A percentile compares a stretch with the other conserved stretches of the same genome.
phyloP scores from a whole-genome alignment of 768 basidiomycete genomes.

The Clitopilus hobsonii region DNA sequence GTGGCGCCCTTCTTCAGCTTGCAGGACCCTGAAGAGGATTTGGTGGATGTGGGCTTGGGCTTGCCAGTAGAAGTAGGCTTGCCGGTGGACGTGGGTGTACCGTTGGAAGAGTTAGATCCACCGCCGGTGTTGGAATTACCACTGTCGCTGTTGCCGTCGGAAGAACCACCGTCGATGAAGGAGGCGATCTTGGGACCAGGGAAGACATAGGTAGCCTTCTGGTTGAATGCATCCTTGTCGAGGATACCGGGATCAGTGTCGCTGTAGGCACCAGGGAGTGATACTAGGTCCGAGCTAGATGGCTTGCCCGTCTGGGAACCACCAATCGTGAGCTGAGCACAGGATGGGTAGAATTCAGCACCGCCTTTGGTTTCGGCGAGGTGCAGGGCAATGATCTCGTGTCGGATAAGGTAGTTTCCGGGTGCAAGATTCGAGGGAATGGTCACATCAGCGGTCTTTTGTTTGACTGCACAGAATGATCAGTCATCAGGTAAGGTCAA shows the following conservation, averaged over 20 bases:
- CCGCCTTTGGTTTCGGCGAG: constrained; percentile 50
- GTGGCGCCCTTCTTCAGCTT: constrained; percentile 14
- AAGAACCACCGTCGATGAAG: constrained; percentile 23
- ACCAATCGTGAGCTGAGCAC: constrained; percentile 51
- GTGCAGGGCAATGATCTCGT: constrained; percentile 79
- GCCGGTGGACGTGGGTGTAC: constrained; percentile 8
- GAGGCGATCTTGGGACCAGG: constrained; percentile 49
- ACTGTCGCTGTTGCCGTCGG: constrained; percentile 3
- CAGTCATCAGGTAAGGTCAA: neutral
- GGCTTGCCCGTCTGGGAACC: constrained; percentile 52
- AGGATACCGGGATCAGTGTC: constrained; percentile 71
- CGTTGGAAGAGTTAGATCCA: neutral
- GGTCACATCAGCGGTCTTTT: constrained; percentile 32
- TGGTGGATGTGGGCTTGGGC: constrained; percentile 3
- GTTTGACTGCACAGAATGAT: constrained; percentile 15
- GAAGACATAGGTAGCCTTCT: constrained; percentile 31
- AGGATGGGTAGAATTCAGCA: constrained; percentile 80
- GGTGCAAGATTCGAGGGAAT: constrained; percentile 51
- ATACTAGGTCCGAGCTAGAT: constrained; percentile 44
- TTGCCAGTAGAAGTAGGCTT: constrained; percentile 7
- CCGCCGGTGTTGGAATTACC: constrained; percentile 3
- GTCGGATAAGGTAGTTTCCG: constrained; percentile 73
- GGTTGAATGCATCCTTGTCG: constrained; percentile 40
- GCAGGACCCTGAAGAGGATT: constrained; percentile 9
- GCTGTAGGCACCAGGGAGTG: constrained; percentile 69